Evolutionary conservation across 2,329 filamentous ascomycete genomes (phyloP), one percentile per base, ranked within the genome.

Genomic region (Pseudogymnoascus sp.): DNA sequence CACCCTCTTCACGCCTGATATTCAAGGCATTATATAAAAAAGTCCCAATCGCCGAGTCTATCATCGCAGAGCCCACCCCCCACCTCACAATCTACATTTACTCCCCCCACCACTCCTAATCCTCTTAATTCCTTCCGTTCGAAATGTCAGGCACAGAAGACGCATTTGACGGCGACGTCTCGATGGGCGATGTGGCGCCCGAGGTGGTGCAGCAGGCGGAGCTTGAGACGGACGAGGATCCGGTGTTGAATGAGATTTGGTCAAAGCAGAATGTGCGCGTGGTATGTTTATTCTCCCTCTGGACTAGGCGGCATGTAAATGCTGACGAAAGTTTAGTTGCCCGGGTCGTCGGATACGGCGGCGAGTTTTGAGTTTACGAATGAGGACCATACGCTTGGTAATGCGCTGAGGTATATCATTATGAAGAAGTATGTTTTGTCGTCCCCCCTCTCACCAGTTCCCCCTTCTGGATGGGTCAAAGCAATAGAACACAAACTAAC

Each of bases 331-430:
- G 14, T 57, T 60, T 64, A 97, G 93, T 79, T 97, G 28, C 88
- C 91, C 35, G 92, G 92, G 57, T 89, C 90, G 61, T 88, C 82
- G 75, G 89, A 93, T 58, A 93, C 88, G 7, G 92, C 92, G 4
- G 94, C 94, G 30, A 96, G 91, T 14, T 99, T 97, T 72, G 90
- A 97, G 73, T 96, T 99, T 69, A 85, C 89, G 63, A 87, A 90
- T 50, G 94, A 99, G 77, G 91, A 95, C 43, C 94, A 99, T 75
- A 99, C 94, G 0, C 79, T 99, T 59, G 94, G 94, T 28, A 99
- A 99, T 75, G 91, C 92, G 8, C 77, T 99, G 68, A 84, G 94
- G 70, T 97, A 92, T 73, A 88, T 97, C 65, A 95, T 99, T 70
- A 97, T 96, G 90, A 97, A 97, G 77, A 99, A 99, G 93, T 97